phyloP scores from a whole-genome alignment of 805 yeast genomes.

The Cyberlindnera samutprakarnensis region DNA sequence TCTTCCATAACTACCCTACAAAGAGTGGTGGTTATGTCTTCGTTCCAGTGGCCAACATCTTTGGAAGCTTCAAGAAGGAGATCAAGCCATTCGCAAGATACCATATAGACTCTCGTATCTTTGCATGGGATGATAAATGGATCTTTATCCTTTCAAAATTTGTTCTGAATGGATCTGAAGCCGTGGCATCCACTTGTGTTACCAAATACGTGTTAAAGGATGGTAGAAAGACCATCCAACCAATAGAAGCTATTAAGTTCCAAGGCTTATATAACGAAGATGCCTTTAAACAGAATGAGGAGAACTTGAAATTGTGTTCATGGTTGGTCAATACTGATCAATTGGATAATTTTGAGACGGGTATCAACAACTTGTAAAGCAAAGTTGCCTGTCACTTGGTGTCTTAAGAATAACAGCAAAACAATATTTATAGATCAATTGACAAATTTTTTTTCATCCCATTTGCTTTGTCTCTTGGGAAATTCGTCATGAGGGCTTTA shows the following conservation, averaged over 20 bases:
- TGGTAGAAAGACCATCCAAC: constrained; percentile 68
- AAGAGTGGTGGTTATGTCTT: constrained; percentile 34
- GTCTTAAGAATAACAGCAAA: too few relatives aligned
- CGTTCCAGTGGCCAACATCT: constrained; percentile 71
- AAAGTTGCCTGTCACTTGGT: too few relatives aligned
- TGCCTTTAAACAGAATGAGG: constrained; percentile 33
- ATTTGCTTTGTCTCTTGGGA: too few relatives aligned
- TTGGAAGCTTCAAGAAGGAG: constrained; percentile 62
- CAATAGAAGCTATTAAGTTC: constrained; percentile 47
- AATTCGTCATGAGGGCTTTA: too few relatives aligned
- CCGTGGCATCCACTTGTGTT: constrained; percentile 48
- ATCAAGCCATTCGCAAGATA: constrained; percentile 60
- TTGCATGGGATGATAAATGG: constrained; percentile 90
- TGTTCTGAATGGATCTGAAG: constrained; percentile 28
- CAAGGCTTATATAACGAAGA: constrained; percentile 51
- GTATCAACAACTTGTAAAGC: too few relatives aligned
- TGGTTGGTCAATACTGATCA: constrained; percentile 30
- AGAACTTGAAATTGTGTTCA: constrained; percentile 33
- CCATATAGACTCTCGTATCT: constrained; percentile 45
- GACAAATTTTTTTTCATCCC: too few relatives aligned
- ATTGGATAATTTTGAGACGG: constrained; percentile 24
- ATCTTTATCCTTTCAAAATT: constrained; percentile 63
- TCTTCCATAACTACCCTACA: constrained; percentile 39
- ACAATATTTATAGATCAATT: too few relatives aligned
- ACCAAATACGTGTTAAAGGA: constrained; percentile 79